Base-by-base conservation (phyloP, 306 rosid genomes). In the Cucurbita moschata region DNA sequence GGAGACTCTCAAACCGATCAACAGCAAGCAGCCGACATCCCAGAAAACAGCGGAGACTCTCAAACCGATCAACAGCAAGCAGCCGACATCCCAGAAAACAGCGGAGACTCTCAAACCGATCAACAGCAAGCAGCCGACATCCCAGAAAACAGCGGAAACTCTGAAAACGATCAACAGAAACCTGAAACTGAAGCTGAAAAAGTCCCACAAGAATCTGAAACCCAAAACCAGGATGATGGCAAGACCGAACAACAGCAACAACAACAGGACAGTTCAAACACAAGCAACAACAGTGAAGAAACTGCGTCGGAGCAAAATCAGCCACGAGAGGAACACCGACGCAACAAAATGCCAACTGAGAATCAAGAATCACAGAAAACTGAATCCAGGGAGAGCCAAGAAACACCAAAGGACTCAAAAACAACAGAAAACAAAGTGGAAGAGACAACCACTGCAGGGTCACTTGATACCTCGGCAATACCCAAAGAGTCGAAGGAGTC, bases 401-500 rank as follows among this genome's bases (percentile, higher is more conserved):
- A 75, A 71, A n/a, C 18, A 7, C 61, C 59, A 58, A 65, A 77
- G 82, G 81, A 78, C 23, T 30, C 40, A 23, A 67, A 81, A 8
- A 78, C 59, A 2, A 78, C 59, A 2, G 77, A 39, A 38, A 58
- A 18, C 5, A 69, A 61, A 16, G 71, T 44, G 30, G 71, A 51
- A 2, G 81, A 81, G 70, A 11, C 77, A 5, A 75, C 56, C 72
- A 57, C 82, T 18, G 78, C 72, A 8, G 85, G 83, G 40, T 19
- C 79, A 35, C 57, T 79, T 35, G 80, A 71, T 21, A 79, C 18
- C 77, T 23, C 88, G 3, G 87, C 58, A 23, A 86, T 86, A 12
- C 83, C 85, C 10, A 78, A 79, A 11, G 90, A 84, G 75, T 84
- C 86, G 0, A 86, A 84, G 80, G 89, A 87, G 47, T 77, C 87